phyloP scores from a whole-genome alignment of 2,329 filamentous ascomycete species.

The Bipolaris bicolor region DNA sequence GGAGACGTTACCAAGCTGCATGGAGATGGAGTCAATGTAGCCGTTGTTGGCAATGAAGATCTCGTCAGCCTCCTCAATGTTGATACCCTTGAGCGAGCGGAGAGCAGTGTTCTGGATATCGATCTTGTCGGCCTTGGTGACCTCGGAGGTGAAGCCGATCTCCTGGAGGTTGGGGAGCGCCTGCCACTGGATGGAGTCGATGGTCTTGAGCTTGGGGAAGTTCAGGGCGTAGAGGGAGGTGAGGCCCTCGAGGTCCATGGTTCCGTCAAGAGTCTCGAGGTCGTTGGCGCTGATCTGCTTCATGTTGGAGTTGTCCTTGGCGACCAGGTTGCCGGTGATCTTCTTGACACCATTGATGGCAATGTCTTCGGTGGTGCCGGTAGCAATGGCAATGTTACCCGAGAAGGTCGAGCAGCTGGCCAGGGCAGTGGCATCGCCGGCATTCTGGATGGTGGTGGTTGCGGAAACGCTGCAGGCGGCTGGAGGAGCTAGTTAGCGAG shows the following conservation, averaged over 20 bases:
- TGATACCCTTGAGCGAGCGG: slow-evolving; percentile 77
- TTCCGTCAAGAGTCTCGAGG: slow-evolving; percentile 69
- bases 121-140: slow-evolving; percentile 72
- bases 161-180: slow-evolving; percentile 70
- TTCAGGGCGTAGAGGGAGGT: slow-evolving; percentile 71
- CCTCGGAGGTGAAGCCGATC: slow-evolving; percentile 66
- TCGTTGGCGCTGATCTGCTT: slow-evolving; percentile 66
- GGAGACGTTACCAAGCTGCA: slow-evolving; percentile 78
- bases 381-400: slow-evolving; percentile 71
- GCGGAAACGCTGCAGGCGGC: slow-evolving; percentile 52
- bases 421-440: slow-evolving; percentile 65
- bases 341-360: slow-evolving; percentile 65
- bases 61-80: slow-evolving; percentile 71
- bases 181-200: slow-evolving; percentile 72
- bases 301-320: slow-evolving; percentile 64
- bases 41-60: slow-evolving; percentile 87
- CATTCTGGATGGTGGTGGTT: slow-evolving; percentile 65
- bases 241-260: slow-evolving; percentile 72
- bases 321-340: slow-evolving; percentile 64
- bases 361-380: slow-evolving; percentile 63
- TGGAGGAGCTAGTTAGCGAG: slow-evolving; percentile 27
- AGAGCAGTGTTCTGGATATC: slow-evolving; percentile 87
- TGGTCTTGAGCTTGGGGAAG: slow-evolving; percentile 68
- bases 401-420: slow-evolving; percentile 70
- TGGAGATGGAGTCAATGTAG: slow-evolving; percentile 75